Base-by-base conservation (phyloP, 495 filamentous ascomycete genomes). In the Evernia prunastri region DNA sequence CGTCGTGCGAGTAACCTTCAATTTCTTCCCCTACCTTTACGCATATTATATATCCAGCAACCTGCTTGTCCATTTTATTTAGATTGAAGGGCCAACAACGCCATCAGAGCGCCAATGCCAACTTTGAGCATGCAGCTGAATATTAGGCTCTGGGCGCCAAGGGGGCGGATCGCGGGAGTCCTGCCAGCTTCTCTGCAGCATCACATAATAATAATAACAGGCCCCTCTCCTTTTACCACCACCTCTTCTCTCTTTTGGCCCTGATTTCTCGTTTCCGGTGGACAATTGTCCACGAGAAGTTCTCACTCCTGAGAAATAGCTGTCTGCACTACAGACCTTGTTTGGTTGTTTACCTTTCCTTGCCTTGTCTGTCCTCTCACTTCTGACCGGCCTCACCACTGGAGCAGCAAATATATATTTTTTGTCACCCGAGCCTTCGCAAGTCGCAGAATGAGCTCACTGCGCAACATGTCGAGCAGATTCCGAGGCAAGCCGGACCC, bases 391-490 rank as follows among this genome's bases (percentile, higher is more conserved):
- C 18, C 27, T 17, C 13, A 51, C 25, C 25, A 15, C 11, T 10
- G 29, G 4, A 33, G 17, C 29, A 54, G 33, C 5, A 54, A 7
- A 11, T 10, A 25, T 11, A 1, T 31, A 29, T 23, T 29, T n/a
- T 10, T 58, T 13, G 25, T n/a, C 33, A 25, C 33, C 27, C 39
- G 2, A 39, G 29, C 1, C 2, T 31, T 10, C 8, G 8, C 37
- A 43, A 59, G 23, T 25, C 57, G 4, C 29, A 4, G 13, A 15
- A 2, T 43, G 33, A 23, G 27, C 37, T n/a, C 27, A 27, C 37
- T 39, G 31, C 36, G 25, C 61, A 33, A 54, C 2, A 67, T 67
- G 66, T 62, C 64, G 3, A 62, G 49, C n/a, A 64, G 47, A 40
- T 58, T 58, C 45, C 61, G 49, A 31, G 45, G 58, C 13, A 61